These are phyloP conservation scores for Aaosphaeria arxii DNA, from an alignment of 2,329 filamentous ascomycete genomes.

Conservation along the genomic window DNA sequence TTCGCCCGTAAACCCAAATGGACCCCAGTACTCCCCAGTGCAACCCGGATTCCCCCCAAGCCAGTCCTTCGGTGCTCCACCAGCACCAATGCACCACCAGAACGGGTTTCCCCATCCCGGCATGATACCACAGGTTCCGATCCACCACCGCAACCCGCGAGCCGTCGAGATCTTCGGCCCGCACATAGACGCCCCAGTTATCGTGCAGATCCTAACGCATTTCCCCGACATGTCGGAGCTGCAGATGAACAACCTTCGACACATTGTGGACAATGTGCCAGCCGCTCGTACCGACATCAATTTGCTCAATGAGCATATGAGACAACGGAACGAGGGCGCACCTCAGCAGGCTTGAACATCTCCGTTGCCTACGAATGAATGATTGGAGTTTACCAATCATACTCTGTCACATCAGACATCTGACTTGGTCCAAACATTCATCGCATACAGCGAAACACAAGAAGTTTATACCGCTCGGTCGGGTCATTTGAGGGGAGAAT, in stretches of 20 bases:
- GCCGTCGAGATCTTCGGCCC: constrained; percentile 43
- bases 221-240: constrained; percentile 38
- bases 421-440: no score
- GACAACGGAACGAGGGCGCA: neutral
- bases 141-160: constrained; percentile 27
- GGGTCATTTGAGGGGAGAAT: no score
- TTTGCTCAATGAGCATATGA: constrained; percentile 20
- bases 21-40: constrained; percentile 33
- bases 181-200: constrained; percentile 41
- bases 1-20: constrained; percentile 30
- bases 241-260: constrained; percentile 71
- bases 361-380: no score
- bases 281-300: constrained; percentile 59
- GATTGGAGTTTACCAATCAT: no score
- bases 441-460: no score
- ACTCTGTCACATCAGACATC: no score
- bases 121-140: constrained; percentile 2
- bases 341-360: no score
- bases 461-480: no score
- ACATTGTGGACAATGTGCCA: constrained; percentile 65
- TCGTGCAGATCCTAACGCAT: constrained; percentile 37
- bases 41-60: constrained; percentile 18
- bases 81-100: constrained; percentile 1
- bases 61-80: constrained; percentile 17
- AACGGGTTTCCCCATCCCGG: neutral